phyloP scores from a whole-genome alignment of 805 yeast species.

The Metschnikowia baotianmanensis region DNA sequence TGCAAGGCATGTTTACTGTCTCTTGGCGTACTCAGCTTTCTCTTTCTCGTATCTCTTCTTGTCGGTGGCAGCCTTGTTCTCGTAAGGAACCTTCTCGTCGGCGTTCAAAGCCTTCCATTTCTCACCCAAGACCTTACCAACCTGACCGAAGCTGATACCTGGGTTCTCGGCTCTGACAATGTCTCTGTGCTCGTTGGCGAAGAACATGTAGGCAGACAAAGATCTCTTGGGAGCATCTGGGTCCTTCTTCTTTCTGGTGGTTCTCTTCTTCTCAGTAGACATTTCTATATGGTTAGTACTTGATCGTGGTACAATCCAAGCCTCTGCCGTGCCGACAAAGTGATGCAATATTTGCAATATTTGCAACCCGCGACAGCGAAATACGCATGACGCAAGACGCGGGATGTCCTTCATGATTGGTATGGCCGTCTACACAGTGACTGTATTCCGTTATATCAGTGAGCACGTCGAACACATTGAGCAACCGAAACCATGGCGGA shows the following conservation, averaged over 20 bases:
- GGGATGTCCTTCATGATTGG: no score
- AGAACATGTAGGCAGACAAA: constrained; percentile 97
- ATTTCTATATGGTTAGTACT: constrained; percentile 9
- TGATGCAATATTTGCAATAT: background rate
- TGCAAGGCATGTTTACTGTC: constrained; percentile 19
- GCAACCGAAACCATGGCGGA: no score
- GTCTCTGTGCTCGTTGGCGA: constrained; percentile 97
- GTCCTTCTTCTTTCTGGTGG: constrained; percentile 57
- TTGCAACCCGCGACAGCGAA: constrained; percentile 2
- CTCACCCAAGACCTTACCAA: constrained; percentile 93
- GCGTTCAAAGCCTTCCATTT: constrained; percentile 89
- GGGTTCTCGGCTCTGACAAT: constrained; percentile 94
- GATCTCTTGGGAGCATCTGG: constrained; percentile 99
- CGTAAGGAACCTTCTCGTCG: constrained; percentile 87
- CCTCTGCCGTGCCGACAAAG: no score
- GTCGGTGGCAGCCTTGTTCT: constrained; percentile 90
- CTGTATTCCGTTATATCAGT: no score
- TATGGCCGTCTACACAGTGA: no score
- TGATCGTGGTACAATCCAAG: no score
- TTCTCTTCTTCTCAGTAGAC: constrained; percentile 41
- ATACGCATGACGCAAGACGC: background rate
- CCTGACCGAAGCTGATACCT: constrained; percentile 89
- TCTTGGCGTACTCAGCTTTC: constrained; percentile 77
- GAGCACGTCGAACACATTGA: no score
- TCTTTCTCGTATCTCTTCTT: constrained; percentile 97